Evolutionary conservation across 2,329 filamentous ascomycete species (phyloP).

Genomic region (Cercospora janseana): DNA sequence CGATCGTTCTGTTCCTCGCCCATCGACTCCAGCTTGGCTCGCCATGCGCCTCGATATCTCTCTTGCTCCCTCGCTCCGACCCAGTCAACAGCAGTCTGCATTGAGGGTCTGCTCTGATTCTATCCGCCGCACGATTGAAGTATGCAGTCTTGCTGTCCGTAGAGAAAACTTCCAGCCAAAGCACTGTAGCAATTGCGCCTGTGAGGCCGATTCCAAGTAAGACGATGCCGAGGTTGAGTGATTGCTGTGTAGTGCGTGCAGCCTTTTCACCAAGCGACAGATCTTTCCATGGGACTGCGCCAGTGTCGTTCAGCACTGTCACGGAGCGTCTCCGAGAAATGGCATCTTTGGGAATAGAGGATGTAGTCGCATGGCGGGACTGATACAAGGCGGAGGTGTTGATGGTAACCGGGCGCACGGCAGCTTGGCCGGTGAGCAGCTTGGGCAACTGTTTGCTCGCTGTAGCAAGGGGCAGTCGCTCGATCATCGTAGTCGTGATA

Average conservation of each 20-base stretch:
- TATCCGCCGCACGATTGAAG: conserved; percentile 82
- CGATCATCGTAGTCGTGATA: conserved; percentile 18
- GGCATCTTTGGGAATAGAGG: conserved; percentile 30
- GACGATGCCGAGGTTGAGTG: conserved; percentile 80
- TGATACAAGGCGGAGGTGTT: conserved; percentile 8
- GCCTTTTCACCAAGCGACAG: conserved; percentile 75
- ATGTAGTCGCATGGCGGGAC: conserved; percentile 26
- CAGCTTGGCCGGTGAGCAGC: conserved; percentile 17
- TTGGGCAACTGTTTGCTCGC: conserved; percentile 16
- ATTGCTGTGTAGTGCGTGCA: conserved; percentile 82
- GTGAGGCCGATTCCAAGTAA: conserved; percentile 72
- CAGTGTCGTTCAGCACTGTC: conserved; percentile 83
- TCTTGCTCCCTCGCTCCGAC: conserved; percentile 50
- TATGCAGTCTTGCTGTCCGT: conserved; percentile 78
- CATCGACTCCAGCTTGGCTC: conserved; percentile 80
- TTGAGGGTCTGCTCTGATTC: conserved; percentile 68
- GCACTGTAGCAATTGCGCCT: conserved; percentile 70
- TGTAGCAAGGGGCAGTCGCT: conserved; percentile 11
- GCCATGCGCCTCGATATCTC: conserved; percentile 74
- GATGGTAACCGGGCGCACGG: conserved; percentile 9
- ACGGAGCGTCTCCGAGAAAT: conserved; percentile 64
- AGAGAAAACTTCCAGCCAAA: conserved; percentile 81
- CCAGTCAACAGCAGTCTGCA: conserved; percentile 75
- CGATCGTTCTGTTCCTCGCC: conserved; percentile 62
- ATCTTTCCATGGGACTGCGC: conserved; percentile 74